A percentile compares a stretch with the other conserved stretches of the same genome.
Conservation (phyloP, 345 rosid genomes). For the Boechera stricta region DNA sequence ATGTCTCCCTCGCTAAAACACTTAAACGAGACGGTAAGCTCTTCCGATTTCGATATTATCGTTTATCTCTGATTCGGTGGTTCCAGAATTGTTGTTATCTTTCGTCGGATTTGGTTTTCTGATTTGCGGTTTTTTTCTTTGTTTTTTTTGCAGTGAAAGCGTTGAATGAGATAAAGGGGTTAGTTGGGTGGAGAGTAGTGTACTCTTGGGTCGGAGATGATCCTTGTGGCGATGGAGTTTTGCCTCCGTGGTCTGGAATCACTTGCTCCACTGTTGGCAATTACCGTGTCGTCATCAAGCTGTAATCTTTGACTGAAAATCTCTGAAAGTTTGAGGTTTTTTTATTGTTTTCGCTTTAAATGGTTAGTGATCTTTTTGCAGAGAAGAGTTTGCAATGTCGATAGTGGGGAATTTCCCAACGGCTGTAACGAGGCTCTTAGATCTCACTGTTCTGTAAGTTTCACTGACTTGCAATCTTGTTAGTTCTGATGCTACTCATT, state of each 20-base stretch:
- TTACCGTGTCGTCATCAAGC: constrained; percentile 75
- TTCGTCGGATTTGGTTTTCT: neutral
- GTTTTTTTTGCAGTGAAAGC: constrained; percentile 58
- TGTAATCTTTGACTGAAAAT: constrained; percentile 51
- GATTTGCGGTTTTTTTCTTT: neutral
- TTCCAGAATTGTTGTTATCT: neutral
- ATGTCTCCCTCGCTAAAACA: constrained; percentile 56
- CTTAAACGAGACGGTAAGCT: constrained; percentile 61
- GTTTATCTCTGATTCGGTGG: neutral
- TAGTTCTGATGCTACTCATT: neutral
- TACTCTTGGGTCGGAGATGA: constrained; percentile 82
- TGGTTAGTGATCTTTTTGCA: constrained; percentile 38
- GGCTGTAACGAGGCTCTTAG: constrained; percentile 74
- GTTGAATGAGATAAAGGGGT: constrained; percentile 69
- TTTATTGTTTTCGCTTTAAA: neutral
- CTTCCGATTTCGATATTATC: neutral
- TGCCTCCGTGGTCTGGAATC: constrained; percentile 89
- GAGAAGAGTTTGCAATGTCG: constrained; percentile 74
- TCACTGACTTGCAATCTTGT: neutral
- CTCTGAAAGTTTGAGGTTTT: neutral
- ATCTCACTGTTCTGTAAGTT: constrained; percentile 73
- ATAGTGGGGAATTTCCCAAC: constrained; percentile 77
- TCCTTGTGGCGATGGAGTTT: constrained; percentile 74
- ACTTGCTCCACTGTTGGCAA: constrained; percentile 81
- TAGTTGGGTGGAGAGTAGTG: constrained; percentile 78